These are phyloP conservation scores for Aspergillus costaricaensis DNA, from an alignment of 2,329 filamentous ascomycete species.

Conservation along the genomic window DNA sequence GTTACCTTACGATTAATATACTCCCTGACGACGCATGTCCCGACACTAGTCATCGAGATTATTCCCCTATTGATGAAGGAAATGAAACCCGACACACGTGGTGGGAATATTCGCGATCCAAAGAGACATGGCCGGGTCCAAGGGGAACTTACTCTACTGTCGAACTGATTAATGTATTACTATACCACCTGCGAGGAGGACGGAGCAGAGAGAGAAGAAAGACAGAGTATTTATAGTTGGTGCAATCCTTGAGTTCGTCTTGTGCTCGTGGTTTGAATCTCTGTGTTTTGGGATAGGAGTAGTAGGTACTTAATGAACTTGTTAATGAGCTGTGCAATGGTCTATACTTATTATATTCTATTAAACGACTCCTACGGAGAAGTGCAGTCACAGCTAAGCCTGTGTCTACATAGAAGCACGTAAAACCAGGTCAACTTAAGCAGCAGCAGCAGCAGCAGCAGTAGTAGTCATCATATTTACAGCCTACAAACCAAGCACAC, in stretches of 20 bases:
- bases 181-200: conserved; percentile 12
- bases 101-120: conserved; percentile 1
- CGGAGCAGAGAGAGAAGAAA: not conserved
- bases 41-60: not conserved
- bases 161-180: conserved; percentile 24
- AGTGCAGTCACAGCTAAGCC: no score
- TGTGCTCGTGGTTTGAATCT: conserved; percentile 1
- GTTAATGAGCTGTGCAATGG: not conserved
- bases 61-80: not conserved
- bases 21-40: conserved; percentile 3
- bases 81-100: not conserved
- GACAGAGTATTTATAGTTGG: conserved; percentile 8
- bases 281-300: conserved; percentile 10
- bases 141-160: conserved; percentile 4
- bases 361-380: no score
- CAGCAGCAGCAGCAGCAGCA: no score
- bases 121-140: not conserved
- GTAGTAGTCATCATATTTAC: no score
- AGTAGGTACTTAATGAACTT: conserved; percentile 12
- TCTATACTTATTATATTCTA: not conserved
- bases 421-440: no score
- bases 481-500: no score
- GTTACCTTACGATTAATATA: conserved; percentile 7
- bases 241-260: conserved; percentile 3
- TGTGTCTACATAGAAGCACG: no score